A percentile compares a stretch with the other conserved stretches of the same genome.
phyloP scores from a whole-genome alignment of 2,329 filamentous ascomycete genomes.

The Fusarium xylarioides region DNA sequence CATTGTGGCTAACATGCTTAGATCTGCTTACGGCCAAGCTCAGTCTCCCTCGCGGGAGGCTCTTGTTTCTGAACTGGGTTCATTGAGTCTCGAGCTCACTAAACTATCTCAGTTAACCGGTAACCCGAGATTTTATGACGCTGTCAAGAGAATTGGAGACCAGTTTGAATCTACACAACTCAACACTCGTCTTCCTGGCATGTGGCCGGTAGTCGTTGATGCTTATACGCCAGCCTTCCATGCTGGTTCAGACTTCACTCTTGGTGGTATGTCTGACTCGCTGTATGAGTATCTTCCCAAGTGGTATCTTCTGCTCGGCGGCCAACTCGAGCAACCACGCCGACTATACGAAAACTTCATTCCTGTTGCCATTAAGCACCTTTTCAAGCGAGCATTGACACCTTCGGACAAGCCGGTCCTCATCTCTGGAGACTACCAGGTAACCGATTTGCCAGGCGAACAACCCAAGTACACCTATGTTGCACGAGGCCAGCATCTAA shows the following conservation, averaged over 20 bases:
- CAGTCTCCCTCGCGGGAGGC: conserved; percentile 36
- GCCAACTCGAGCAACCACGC: conserved; percentile 50
- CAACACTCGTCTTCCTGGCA: conserved; percentile 65
- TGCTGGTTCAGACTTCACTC: conserved; percentile 57
- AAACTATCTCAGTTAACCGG: conserved; percentile 71
- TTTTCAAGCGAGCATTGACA: conserved; percentile 75
- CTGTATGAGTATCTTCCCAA: conserved; percentile 74
- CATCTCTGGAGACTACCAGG: conserved; percentile 64
- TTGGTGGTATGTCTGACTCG: conserved; percentile 66
- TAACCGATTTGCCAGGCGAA: conserved; percentile 36
- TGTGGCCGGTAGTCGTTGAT: conserved; percentile 69
- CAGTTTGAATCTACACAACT: conserved; percentile 62
- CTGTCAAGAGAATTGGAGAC: conserved; percentile 65
- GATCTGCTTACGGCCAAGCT: conserved; percentile 37
- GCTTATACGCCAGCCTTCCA: conserved; percentile 41
- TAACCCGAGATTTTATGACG: conserved; percentile 69
- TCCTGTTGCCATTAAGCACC: conserved; percentile 60
- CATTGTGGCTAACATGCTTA: conserved; percentile 22
- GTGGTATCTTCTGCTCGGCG: conserved; percentile 72
- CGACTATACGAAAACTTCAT: conserved; percentile 51
- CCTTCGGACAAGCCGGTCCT: conserved; percentile 67
- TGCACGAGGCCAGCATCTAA: conserved; percentile 63
- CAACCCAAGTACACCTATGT: conserved; percentile 45
- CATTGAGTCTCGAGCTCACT: conserved; percentile 69
- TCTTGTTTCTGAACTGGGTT: conserved; percentile 53